phyloP scores from a whole-genome alignment of 306 rosid species.

The Acacia crassicarpa region DNA sequence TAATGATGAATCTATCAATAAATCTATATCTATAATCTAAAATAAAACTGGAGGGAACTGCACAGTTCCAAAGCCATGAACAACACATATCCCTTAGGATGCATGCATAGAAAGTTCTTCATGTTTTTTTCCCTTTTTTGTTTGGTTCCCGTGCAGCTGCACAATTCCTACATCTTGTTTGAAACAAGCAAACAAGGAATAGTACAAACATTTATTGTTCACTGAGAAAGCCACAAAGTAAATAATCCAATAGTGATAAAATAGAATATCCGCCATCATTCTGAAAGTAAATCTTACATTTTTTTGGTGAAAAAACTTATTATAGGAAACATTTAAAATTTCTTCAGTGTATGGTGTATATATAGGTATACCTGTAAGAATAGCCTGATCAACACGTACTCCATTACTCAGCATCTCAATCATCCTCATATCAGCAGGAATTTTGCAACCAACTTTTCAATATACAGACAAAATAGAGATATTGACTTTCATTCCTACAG shows the following conservation, averaged over 20 bases:
- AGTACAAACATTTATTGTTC: not conserved
- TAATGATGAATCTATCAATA: not conserved
- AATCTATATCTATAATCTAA: not conserved
- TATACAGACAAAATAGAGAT: conserved; percentile 36
- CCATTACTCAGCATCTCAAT: conserved; percentile 87
- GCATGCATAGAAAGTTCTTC: not conserved
- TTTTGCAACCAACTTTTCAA: conserved; percentile 88
- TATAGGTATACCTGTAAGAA: conserved; percentile 79
- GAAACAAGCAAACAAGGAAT: not conserved
- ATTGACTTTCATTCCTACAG: conserved; percentile 25
- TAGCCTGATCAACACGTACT: conserved; percentile 95
- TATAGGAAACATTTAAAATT: conserved; percentile 1
- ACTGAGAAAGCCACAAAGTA: too few relatives aligned
- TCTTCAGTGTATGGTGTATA: conserved; percentile 7
- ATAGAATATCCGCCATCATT: too few relatives aligned
- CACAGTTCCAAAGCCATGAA: not conserved
- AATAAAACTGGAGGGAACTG: not conserved
- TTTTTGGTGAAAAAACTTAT: not conserved
- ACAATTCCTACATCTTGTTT: not conserved
- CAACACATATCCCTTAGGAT: not conserved
- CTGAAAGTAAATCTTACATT: not conserved
- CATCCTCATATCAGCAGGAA: conserved; percentile 99
- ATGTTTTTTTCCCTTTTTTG: not conserved
- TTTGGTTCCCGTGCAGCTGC: not conserved
- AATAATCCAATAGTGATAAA: too few relatives aligned